Evolutionary conservation across 1,284 basidiomycete genomes (phyloP), one percentile per base, ranked within the genome.

Genomic region (Naganishia liquefaciens): DNA sequence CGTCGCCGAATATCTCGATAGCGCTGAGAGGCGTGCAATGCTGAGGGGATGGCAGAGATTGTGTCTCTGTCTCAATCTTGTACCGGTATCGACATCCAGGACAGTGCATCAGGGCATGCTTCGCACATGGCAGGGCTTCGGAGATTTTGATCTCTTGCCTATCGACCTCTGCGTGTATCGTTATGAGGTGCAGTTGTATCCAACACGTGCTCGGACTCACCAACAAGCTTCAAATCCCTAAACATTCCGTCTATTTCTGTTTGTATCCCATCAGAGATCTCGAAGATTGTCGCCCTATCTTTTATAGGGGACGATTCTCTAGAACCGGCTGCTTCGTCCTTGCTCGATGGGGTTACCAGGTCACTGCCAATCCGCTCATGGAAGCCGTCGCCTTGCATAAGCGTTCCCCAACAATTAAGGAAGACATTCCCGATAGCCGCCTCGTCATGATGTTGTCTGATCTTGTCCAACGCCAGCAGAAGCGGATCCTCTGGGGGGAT

Each of bases 401-500:
- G 46, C 13, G 37, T 21, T 19, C 46, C 57, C 57, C 57, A 60
- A 37, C 57, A 60, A 9, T 33, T 30, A n/a, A 50, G 57, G 40
- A 50, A 15, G 50, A 28, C 46, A 42, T 19, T 9, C 17, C 46
- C 47, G 10, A 7, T 27, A 17, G 13, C 33, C 17, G 47, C 46
- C 33, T 40, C 57, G 11, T 50, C 46, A 11, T 60, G 46, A 50
- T 60, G 57, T 7, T 40, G 43, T 25, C 47, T 33, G 15, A 60
- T 13, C 25, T 46, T 33, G 15, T 60, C 57, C 37, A 39, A 19
- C 19, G 47, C 57, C 5, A 17, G 23, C 33, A 50, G 11, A 5
- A 50, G n/a, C 17, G 57, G 57, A 23, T 60, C 57, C 33, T 60
- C 57, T 9, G 37, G 57, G 10, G 57, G 57, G 15, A 60, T 13